These are phyloP conservation scores for Coemansia sp. DNA, from an alignment of 192 early-diverging fungal genomes.

Conservation along the genomic window DNA sequence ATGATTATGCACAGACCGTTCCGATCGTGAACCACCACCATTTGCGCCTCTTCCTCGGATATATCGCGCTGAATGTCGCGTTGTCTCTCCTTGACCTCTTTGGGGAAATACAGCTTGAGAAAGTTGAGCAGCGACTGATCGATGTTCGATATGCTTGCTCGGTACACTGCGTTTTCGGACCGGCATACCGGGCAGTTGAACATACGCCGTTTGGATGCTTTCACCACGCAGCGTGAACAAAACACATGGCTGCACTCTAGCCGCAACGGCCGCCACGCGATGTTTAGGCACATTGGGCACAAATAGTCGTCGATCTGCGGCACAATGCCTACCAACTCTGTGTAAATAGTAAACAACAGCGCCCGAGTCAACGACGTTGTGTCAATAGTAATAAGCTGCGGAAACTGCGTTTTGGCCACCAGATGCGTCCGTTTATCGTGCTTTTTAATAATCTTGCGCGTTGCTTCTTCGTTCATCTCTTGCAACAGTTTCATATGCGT, in stretches of 20 bases:
- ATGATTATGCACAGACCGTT: constrained; percentile 34
- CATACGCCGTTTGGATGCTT: constrained; percentile 64
- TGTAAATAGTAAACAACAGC: constrained; percentile 63
- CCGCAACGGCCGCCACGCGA: constrained; percentile 78
- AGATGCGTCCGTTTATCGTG: constrained; percentile 84
- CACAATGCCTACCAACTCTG: constrained; percentile 66
- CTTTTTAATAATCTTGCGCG: constrained; percentile 85
- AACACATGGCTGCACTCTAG: constrained; percentile 74
- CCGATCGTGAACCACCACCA: constrained; percentile 53
- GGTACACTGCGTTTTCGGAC: constrained; percentile 57
- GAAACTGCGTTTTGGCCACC: constrained; percentile 53
- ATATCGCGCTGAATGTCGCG: constrained; percentile 64
- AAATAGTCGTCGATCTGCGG: constrained; percentile 79
- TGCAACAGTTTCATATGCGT: constrained; percentile 69
- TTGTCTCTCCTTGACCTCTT: constrained; percentile 72
- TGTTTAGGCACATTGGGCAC: constrained; percentile 76
- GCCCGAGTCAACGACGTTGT: constrained; percentile 52
- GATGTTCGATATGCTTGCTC: constrained; percentile 61
- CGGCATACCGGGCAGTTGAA: constrained; percentile 76
- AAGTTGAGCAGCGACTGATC: constrained; percentile 69
- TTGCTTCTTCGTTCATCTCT: constrained; percentile 72
- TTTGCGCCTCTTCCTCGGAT: constrained; percentile 62
- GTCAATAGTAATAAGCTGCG: constrained; percentile 37
- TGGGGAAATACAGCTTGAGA: constrained; percentile 74
- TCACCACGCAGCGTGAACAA: constrained; percentile 77